Evolutionary conservation across 768 basidiomycete species (phyloP).

Genomic region (Lactarius vividus): DNA sequence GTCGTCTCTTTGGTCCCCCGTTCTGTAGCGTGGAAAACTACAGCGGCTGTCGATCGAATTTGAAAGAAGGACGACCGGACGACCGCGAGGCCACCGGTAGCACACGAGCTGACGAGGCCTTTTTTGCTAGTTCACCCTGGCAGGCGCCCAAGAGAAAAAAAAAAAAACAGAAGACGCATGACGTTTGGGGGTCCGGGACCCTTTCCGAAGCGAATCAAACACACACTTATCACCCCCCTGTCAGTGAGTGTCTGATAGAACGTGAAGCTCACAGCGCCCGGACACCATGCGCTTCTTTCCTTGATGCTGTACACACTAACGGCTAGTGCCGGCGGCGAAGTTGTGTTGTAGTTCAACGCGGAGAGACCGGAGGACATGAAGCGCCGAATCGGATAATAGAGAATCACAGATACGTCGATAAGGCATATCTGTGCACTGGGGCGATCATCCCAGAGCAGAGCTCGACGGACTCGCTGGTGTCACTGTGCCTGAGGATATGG

Average conservation of each 20-base stretch:
- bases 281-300: background rate
- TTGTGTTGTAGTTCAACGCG: background rate
- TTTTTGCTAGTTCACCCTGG: background rate
- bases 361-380: background rate
- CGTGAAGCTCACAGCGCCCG: background rate
- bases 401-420: background rate
- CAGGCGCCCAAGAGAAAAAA: background rate
- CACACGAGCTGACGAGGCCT: background rate
- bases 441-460: background rate
- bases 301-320: background rate
- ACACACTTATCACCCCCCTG: background rate
- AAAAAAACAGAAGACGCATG: constrained; percentile 11
- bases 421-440: background rate
- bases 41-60: background rate
- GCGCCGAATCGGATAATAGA: background rate
- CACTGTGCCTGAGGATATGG: background rate
- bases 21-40: background rate
- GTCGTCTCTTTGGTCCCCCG: constrained; percentile 5
- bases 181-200: constrained; percentile 2
- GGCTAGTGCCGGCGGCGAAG: background rate
- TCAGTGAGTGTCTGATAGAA: background rate
- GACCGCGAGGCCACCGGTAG: background rate
- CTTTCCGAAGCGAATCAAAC: background rate
- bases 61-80: background rate
- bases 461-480: background rate